Percentiles rank a stretch among this genome's conserved stretches.
Evolutionary conservation across 1,284 basidiomycete genomes (phyloP).

Genomic region (Heterobasidion annosum): DNA sequence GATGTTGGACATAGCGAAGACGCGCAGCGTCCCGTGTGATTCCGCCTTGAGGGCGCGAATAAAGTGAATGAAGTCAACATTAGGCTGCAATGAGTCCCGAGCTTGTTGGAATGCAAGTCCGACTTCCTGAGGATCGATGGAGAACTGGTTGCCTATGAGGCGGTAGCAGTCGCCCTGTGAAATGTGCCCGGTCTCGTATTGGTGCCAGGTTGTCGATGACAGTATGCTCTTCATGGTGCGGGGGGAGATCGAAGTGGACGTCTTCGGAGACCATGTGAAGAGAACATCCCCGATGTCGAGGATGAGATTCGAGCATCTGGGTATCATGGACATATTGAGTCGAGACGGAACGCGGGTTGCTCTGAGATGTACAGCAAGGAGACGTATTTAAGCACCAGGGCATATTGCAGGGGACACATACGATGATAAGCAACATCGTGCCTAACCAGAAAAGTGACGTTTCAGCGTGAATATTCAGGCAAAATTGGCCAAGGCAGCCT

Average conservation of each 20-base stretch:
- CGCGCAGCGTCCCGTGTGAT: constrained; percentile 22
- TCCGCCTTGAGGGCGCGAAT: constrained; percentile 36
- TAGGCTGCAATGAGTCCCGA: constrained; percentile 33
- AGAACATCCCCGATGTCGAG: constrained; percentile 51
- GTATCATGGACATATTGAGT: constrained; percentile 5
- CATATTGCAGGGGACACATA: not conserved
- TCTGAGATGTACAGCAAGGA: not conserved
- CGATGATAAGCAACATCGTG: not conserved
- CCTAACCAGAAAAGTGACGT: not conserved
- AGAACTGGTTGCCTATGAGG: constrained; percentile 30
- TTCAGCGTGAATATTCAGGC: not conserved
- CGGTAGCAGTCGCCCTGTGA: constrained; percentile 38
- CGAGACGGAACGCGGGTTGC: not conserved
- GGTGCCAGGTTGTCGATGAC: constrained; percentile 40
- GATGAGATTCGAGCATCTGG: constrained; percentile 26
- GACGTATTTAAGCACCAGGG: not conserved
- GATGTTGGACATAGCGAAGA: constrained; percentile 55
- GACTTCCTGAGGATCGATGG: constrained; percentile 29
- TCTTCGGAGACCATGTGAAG: constrained; percentile 45
- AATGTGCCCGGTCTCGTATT: constrained; percentile 43
- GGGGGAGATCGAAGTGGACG: constrained; percentile 36
- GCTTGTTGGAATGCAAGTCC: constrained; percentile 34
- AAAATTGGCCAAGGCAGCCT: not conserved
- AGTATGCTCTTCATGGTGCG: constrained; percentile 35
- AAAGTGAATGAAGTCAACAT: constrained; percentile 35